Evolutionary conservation across 768 basidiomycete genomes (phyloP).

Genomic region (Dentipellis fragilis): DNA sequence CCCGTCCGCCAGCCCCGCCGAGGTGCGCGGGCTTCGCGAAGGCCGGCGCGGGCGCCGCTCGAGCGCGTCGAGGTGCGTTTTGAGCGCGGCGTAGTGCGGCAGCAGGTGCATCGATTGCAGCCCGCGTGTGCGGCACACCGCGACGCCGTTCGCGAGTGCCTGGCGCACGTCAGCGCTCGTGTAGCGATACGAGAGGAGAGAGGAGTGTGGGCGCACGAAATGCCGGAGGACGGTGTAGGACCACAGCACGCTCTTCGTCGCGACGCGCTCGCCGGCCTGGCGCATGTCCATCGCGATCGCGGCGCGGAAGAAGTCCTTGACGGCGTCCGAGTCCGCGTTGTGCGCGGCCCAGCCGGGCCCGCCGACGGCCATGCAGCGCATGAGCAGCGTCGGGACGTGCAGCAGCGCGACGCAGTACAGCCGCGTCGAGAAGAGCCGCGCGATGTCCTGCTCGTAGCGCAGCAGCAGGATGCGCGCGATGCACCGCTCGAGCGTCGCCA

Average conservation of each 20-base stretch:
- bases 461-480: slow-evolving; percentile 59
- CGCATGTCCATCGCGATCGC: slow-evolving; percentile 69
- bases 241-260: slow-evolving; percentile 74
- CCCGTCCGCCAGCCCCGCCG: slow-evolving; percentile 46
- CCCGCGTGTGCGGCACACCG: slow-evolving; percentile 54
- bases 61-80: slow-evolving; percentile 50
- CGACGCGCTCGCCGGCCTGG: slow-evolving; percentile 68
- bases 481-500: slow-evolving; percentile 56
- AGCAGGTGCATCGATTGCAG: slow-evolving; percentile 58
- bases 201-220: slow-evolving; percentile 40
- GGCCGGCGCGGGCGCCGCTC: slow-evolving; percentile 45
- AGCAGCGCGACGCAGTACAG: slow-evolving; percentile 54
- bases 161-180: slow-evolving; percentile 16
- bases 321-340: slow-evolving; percentile 57
- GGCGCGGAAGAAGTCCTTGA: slow-evolving; percentile 66
- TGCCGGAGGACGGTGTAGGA: slow-evolving; percentile 68
- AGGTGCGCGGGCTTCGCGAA: slow-evolving; percentile 63
- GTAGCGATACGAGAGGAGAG: neutral
- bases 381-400: slow-evolving; percentile 57
- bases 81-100: slow-evolving; percentile 49
- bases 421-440: slow-evolving; percentile 62
- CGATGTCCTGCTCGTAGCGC: slow-evolving; percentile 68
- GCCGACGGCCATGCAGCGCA: slow-evolving; percentile 50
- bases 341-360: slow-evolving; percentile 62
- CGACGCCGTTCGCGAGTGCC: slow-evolving; percentile 64